Evolutionary conservation across 768 basidiomycete genomes (phyloP), one percentile per base, ranked within the genome.

Genomic region (Asterophora parasitica): DNA sequence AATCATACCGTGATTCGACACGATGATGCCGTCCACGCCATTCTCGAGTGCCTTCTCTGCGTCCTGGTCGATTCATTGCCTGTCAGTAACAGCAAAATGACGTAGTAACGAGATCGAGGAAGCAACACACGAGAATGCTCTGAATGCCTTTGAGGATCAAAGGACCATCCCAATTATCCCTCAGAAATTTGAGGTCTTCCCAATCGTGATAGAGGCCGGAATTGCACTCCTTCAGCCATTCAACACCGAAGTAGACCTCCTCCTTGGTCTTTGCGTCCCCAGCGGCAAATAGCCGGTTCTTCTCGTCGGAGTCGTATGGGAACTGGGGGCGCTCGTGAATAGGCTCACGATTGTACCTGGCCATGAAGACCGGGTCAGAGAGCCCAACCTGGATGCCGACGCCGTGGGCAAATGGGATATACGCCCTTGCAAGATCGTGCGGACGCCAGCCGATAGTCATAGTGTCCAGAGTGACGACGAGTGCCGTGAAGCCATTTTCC

Each of bases 341-440:
- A 30, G 78, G 77, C 49, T 78, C 64, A 26, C 72, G 69, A 35
- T 71, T 72, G 51, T 72, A 68, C 27, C 72, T 71, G 1, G 66
- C 67, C 88, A 89, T 89, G 66, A 89, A 91, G 10, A 77, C 85
- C 0, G 89, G 89, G 58, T 92, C 88, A 0, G 84, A 82, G 6
- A 69, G 71, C 42, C 83, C 85, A 19, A 86, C 73, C 58, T 88
- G 83, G 33, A 70, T 65, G 6, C 87, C 87, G 15, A 82, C 63
- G 6, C 85, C 85, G 48, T 83, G 80, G 0, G 56, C 54, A 58
- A 88, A 85, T 5, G 88, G 87, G 11, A 86, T 71, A 60, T 79
- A 90, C 0, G 78, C 69, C 3, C 63, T 73, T 41, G 78, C 73
- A 45, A 91, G 68, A 58, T 91, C 88, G 61, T 84, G 81, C 3